These are phyloP conservation scores for Penicillium freii DNA, from an alignment of 2,329 filamentous ascomycete genomes.

Conservation along the genomic window DNA sequence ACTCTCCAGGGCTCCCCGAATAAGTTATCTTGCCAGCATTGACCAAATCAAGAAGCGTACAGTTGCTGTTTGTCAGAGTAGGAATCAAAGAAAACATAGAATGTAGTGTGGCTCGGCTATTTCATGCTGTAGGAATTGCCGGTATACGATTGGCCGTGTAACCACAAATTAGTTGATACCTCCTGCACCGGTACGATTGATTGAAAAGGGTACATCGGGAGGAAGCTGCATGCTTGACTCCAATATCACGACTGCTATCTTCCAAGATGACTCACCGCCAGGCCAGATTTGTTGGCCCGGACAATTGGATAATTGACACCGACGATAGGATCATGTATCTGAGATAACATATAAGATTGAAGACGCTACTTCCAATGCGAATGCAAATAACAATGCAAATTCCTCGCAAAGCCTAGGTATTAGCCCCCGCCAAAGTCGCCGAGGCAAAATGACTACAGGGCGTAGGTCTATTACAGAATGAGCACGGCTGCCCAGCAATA, in stretches of 20 bases:
- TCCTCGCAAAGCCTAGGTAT: conserved; percentile 11
- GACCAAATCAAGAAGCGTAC: conserved; percentile 12
- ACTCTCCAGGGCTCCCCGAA: neutral
- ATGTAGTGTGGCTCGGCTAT: conserved; percentile 50
- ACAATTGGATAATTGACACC: neutral
- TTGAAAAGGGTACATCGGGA: conserved; percentile 32
- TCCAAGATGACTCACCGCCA: conserved; percentile 42
- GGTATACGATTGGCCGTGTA: conserved; percentile 47
- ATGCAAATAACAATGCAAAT: neutral
- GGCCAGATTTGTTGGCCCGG: conserved; percentile 41
- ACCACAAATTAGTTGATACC: conserved; percentile 46
- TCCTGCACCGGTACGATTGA: conserved; percentile 43
- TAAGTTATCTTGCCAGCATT: conserved; percentile 11
- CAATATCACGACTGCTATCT: conserved; percentile 33
- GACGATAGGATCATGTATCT: neutral
- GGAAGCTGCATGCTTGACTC: conserved; percentile 23
- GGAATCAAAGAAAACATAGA: conserved; percentile 39
- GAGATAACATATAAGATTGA: too few species aligned
- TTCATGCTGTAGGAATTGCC: conserved; percentile 47
- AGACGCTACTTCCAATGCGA: neutral
- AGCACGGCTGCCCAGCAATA: neutral
- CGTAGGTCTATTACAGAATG: conserved; percentile 35
- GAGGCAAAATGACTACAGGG: conserved; percentile 40
- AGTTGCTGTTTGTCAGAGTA: conserved; percentile 19
- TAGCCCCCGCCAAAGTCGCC: conserved; percentile 28